Base-by-base conservation (phyloP, 1,284 basidiomycete genomes). In the Boletus smithii region DNA sequence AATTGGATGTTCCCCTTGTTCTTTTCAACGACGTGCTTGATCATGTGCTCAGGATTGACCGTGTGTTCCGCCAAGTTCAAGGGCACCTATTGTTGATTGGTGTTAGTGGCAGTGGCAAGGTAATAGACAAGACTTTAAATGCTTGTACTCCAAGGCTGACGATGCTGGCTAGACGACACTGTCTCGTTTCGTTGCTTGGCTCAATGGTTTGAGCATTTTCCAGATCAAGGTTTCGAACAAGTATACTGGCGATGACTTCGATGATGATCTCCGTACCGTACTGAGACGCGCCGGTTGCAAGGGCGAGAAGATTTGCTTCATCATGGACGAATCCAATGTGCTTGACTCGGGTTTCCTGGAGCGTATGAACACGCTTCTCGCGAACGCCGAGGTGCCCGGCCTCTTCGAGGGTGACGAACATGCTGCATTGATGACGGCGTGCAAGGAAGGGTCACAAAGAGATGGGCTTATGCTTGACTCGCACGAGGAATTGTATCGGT, bases 311-410 rank as follows among this genome's bases (percentile, higher is more conserved):
- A 89, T 99, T 33, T 98, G 94, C 66, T 99, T 99, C 78, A 98
- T 99, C 69, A 98, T 99, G 95, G 97, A 99, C 68, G 97, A 99
- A 68, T 97, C 93, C 1, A 99, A 99, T 62, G 95, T 99, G 23
- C 85, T 98, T 31, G 95, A 99, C 66, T 94, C 97, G 5, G 97
- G 97, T 47, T 98, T 99, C 77, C 73, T 99, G 52, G 97, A 99
- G 67, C 84, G 97, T 27, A 98, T 99, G 93, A 99, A 99, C 69
- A 99, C 95, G 0, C 81, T 99, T 4, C 81, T 99, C 11, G 97
- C 97, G 32, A 99, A 99, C 61, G 95, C 95, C n/a, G 97, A 99
- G 69, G 95, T 99, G 14, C 97, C 97, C 0, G 97, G 97, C 66
- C 77, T 99, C 11, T 99, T 99, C 62, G 95, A 98, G 69, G 95